Percentiles rank a stretch among this genome's conserved stretches.
Conservation (phyloP, 192 early-diverging fungal genomes). For the Paraglomus occultum region DNA sequence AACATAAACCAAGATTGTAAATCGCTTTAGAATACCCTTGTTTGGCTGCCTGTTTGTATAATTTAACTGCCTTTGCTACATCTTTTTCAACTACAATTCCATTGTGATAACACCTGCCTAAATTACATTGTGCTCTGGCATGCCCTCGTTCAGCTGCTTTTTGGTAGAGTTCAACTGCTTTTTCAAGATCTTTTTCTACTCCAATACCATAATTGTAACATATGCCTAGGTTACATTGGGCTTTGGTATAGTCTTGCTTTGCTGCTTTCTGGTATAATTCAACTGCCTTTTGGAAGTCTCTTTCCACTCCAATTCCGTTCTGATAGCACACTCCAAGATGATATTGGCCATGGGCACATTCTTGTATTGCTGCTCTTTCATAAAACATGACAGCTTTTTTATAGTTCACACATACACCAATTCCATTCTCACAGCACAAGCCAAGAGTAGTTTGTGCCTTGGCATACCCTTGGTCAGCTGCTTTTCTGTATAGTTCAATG, state of each 20-base stretch:
- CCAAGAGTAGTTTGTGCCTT: constrained; percentile 75
- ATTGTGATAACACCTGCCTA: constrained; percentile 74
- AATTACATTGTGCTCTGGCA: constrained; percentile 83
- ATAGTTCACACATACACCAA: constrained; percentile 49
- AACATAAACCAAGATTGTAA: constrained; percentile 53
- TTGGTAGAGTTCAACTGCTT: constrained; percentile 64
- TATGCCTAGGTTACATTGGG: constrained; percentile 79
- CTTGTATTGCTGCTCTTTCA: constrained; percentile 49
- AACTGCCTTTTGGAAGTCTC: constrained; percentile 50
- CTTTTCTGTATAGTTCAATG: constrained; percentile 49
- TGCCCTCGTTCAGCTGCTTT: constrained; percentile 69
- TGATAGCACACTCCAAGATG: constrained; percentile 60
- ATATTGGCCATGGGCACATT: constrained; percentile 56
- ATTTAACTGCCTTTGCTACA: constrained; percentile 49
- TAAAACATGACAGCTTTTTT: constrained; percentile 57
- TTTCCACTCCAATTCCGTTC: constrained; percentile 53
- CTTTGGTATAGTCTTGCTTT: constrained; percentile 66
- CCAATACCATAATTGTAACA: constrained; percentile 82
- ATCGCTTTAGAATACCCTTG: constrained; percentile 59
- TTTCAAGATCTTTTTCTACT: constrained; percentile 46
- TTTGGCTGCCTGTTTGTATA: constrained; percentile 54
- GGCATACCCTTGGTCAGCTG: constrained; percentile 52
- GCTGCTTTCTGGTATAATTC: constrained; percentile 67
- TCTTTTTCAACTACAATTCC: constrained; percentile 65
- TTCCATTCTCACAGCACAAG: constrained; percentile 62